Base-by-base conservation (phyloP, 2,329 filamentous ascomycete species). In the Blumeria graminis region DNA sequence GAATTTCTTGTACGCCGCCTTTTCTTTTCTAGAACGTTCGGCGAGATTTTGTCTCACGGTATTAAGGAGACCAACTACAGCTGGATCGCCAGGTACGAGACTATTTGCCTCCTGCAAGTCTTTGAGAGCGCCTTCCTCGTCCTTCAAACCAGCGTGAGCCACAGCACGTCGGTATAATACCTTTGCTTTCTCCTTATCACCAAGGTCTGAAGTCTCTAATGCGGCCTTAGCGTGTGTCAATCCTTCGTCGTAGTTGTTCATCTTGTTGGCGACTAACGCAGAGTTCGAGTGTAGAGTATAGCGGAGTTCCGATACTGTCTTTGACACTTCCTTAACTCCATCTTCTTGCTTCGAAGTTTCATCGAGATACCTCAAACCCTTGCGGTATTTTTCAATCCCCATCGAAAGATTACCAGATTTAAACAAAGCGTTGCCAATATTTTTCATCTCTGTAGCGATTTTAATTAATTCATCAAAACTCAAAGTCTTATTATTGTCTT, bases 351-450 rank as follows among this genome's bases (percentile, higher is more conserved):
- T 80, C 0, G 84, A 83, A 65, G 89, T 86, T 69, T 93, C 86
- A 69, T 90, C 86, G 59, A 94, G 73, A 69, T 94, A 95, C 63
- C 88, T 81, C 59, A 94, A 71, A 16, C 81, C 89, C 73, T 98
- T 98, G 69, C 93, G 81, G 72, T 98, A 98, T 72, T 98, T 98
- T 59, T 83, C 81, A 32, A 96, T 74, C 1, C 81, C 90, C 35
- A 85, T 70, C 39, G 73, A 69, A 41, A 83, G 65, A 63, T 94
- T 78, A 43, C 81, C 80, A 32, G 71, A 50, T 74, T 95, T 95
- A 77, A 95, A 95, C 1, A 89, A 88, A 63, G 81, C 80, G 74
- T 94, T 96, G 63, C 92, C 92, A 66, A 83, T 92, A 38, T 84
- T 85, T 73, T 98, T 98, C 69, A 94, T 80, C 61, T 86, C 86